phyloP scores from a whole-genome alignment of 2,329 filamentous ascomycete genomes.

The Parafenestella ontariensis region DNA sequence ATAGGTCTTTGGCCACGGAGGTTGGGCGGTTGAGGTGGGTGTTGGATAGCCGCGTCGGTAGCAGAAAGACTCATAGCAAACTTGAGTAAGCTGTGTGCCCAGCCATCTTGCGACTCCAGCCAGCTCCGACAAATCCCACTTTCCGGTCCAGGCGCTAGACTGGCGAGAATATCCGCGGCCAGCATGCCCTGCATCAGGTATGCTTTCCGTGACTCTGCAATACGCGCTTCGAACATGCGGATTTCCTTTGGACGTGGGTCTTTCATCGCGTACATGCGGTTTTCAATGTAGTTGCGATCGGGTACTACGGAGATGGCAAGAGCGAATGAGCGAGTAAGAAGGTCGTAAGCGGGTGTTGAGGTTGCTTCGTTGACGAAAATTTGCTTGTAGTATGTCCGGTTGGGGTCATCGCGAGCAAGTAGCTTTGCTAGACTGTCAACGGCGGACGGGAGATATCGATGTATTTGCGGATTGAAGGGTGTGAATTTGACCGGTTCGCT shows the following conservation, averaged over 20 bases:
- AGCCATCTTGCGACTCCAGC: constrained; percentile 83
- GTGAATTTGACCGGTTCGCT: constrained; percentile 72
- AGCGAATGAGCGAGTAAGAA: constrained; percentile 86
- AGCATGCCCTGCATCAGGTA: constrained; percentile 91
- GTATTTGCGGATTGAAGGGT: constrained; percentile 78
- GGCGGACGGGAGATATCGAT: constrained; percentile 88
- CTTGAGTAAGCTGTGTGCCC: constrained; percentile 79
- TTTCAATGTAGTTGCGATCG: constrained; percentile 65
- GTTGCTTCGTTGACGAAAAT: constrained; percentile 78
- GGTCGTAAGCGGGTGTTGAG: constrained; percentile 72
- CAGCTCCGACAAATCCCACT: constrained; percentile 76
- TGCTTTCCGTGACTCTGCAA: constrained; percentile 84
- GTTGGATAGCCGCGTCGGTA: constrained; percentile 36
- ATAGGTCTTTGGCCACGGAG: constrained; percentile 42
- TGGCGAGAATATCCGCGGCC: constrained; percentile 85
- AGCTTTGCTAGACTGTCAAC: constrained; percentile 92
- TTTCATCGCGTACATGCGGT: constrained; percentile 45
- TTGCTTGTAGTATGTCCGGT: constrained; percentile 80
- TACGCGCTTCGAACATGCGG: constrained; percentile 58
- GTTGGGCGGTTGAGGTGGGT: constrained; percentile 34
- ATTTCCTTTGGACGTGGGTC: constrained; percentile 55
- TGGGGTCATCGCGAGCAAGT: constrained; percentile 90
- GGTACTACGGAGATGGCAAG: constrained; percentile 86
- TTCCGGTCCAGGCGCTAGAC: constrained; percentile 75
- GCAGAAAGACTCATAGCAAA: constrained; percentile 71